Base-by-base conservation (phyloP, 2,329 filamentous ascomycete species). In the Fonsecaea multimorphosa region DNA sequence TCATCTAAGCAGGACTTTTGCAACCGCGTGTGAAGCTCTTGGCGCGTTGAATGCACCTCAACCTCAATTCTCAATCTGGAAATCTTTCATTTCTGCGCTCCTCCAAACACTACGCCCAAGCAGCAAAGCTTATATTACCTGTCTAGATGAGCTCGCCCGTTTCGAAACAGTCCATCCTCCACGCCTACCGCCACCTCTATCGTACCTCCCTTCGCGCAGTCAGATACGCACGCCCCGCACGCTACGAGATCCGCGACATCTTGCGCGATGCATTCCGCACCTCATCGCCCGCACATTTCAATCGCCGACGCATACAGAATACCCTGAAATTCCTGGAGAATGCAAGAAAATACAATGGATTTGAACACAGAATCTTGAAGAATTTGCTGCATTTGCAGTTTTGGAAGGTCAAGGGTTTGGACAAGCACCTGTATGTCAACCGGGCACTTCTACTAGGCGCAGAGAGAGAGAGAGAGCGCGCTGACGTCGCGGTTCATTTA, bases 181-280 rank as follows among this genome's bases (percentile, higher is more conserved):
- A 80, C 70, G 84, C 85, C 58, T 89, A 89, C 73, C 84, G 87
- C 65, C 80, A 83, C 61, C 78, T 89, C 49, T 85, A 85, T 70
- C 82, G 84, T 29, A 79, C 82, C 32, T 78, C 80, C 8, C 77
- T 88, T 22, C 81, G 81, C 59, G 85, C 85, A 2, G 78, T 87
- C 60, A 82, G 84, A 63, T 87, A 85, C 75, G 83, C 86, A 1
- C 82, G 80, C 55, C 87, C 87, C 11, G 81, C 83, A 22, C 84
- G 86, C 61, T 82, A 83, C 75, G 81, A 84, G 1, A 74, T 87
- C 19, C 81, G 81, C 58, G 76, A 81, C 58, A 78, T 76, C 31
- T 68, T 83, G 46, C 78, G 78, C 58, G 74, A 74, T 8, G 72
- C 79, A 29, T 83, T 82, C 73, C 77, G 80, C 63, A 75, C 74